Conservation (phyloP, 768 basidiomycete species). For the Kwoniella europaea region DNA sequence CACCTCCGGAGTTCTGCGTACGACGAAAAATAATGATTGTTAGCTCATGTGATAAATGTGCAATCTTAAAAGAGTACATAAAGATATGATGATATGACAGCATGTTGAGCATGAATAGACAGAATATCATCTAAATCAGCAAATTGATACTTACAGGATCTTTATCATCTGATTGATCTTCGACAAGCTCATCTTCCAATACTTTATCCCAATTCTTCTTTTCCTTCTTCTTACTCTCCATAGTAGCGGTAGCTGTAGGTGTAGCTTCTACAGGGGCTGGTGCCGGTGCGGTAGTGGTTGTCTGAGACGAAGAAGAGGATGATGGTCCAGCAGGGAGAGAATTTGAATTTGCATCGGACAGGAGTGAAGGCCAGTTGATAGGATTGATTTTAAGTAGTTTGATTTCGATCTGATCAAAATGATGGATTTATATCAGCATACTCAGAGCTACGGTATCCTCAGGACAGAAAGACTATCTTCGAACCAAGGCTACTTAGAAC, state of each 20-base stretch:
- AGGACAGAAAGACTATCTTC: too few species aligned
- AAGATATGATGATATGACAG: too few species aligned
- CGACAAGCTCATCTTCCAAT: conserved; percentile 70
- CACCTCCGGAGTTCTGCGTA: conserved; percentile 81
- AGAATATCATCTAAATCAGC: too few species aligned
- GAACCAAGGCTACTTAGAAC: too few species aligned
- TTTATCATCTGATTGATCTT: conserved; percentile 66
- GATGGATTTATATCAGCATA: background rate
- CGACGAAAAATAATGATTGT: too few species aligned
- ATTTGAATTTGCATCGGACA: conserved; percentile 6
- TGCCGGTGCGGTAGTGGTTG: too few species aligned
- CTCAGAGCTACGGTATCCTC: too few species aligned
- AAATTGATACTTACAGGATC: conserved; percentile 34
- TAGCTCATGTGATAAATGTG: too few species aligned
- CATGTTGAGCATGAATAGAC: too few species aligned
- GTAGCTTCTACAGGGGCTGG: background rate
- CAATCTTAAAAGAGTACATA: too few species aligned
- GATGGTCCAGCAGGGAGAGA: background rate
- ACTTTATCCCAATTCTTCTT: conserved; percentile 90
- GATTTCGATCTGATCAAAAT: conserved; percentile 68
- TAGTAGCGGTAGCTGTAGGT: background rate
- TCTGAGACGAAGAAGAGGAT: background rate
- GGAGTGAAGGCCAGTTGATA: conserved; percentile 68
- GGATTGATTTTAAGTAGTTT: conserved; percentile 70
- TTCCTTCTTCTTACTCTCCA: conserved; percentile 56